Conservation (phyloP, 306 rosid species). For the Vigna mungo region DNA sequence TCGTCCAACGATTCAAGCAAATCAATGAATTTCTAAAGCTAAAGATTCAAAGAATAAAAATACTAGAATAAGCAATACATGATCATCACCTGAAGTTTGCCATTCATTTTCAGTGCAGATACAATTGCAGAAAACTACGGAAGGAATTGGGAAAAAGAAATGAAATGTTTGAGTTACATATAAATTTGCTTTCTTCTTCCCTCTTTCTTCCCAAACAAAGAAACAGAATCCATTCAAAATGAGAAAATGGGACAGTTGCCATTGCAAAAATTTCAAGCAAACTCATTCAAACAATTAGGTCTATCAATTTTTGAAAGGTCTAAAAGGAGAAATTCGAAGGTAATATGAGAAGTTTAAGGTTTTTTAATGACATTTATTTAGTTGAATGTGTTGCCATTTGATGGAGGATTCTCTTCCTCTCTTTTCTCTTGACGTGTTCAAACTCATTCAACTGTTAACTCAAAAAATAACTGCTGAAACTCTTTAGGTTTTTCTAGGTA, state of each 20-base stretch:
- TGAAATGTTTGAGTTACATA: not conserved
- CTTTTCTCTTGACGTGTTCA: not conserved
- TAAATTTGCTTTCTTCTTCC: not conserved
- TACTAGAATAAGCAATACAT: not conserved
- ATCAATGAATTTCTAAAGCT: conserved; percentile 12
- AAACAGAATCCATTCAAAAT: not conserved
- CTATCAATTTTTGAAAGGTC: conserved; percentile 25
- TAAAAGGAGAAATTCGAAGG: not conserved
- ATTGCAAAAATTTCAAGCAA: conserved; percentile 11
- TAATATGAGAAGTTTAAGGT: not conserved
- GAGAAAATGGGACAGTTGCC: not conserved
- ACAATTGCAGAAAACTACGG: not conserved
- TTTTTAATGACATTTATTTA: not conserved
- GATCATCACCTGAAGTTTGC: conserved; percentile 12
- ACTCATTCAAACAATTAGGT: conserved; percentile 16
- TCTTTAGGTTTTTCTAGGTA: not conserved
- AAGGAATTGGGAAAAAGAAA: conserved; percentile 24
- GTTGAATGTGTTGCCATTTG: not conserved
- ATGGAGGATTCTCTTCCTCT: too few relatives aligned
- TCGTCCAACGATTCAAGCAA: conserved; percentile 1
- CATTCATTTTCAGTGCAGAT: not conserved
- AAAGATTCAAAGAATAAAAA: not conserved
- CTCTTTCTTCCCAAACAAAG: not conserved
- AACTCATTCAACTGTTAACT: not conserved
- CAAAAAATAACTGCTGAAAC: not conserved